Evolutionary conservation across 306 rosid species (phyloP).

Genomic region (Delonix regia): DNA sequence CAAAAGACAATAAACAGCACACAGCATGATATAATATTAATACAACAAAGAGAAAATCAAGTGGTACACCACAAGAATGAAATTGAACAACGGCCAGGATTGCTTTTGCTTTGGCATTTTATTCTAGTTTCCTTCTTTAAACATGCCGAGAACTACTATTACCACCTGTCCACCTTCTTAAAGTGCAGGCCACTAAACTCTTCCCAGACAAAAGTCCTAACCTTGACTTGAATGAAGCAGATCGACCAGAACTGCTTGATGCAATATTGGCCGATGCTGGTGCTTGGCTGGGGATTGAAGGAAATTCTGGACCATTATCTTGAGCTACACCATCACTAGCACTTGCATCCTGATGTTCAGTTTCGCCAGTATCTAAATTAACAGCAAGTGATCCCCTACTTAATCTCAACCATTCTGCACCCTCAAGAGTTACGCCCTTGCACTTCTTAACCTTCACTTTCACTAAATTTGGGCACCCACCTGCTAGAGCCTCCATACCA

Average conservation of each 20-base stretch:
- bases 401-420: slow-evolving; percentile 79
- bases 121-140: slow-evolving; percentile 40
- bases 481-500: slow-evolving; percentile 81
- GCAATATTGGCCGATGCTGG: slow-evolving; percentile 42
- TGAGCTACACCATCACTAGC: slow-evolving; percentile 84
- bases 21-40: slow-evolving; percentile 48
- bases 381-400: slow-evolving; percentile 74
- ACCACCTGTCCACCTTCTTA: slow-evolving; percentile 85
- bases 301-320: slow-evolving; percentile 65
- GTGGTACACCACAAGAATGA: slow-evolving; percentile 48
- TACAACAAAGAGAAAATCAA: slow-evolving; percentile 53
- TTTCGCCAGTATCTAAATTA: slow-evolving; percentile 77
- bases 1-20: slow-evolving; percentile 61
- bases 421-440: slow-evolving; percentile 75
- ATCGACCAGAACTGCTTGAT: slow-evolving; percentile 58
- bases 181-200: slow-evolving; percentile 72
- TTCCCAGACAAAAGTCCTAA: slow-evolving; percentile 73
- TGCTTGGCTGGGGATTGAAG: slow-evolving; percentile 49
- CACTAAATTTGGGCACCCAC: slow-evolving; percentile 96
- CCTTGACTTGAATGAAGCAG: slow-evolving; percentile 73
- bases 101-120: slow-evolving; percentile 24
- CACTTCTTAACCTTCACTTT: slow-evolving; percentile 97
- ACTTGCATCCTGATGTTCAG: slow-evolving; percentile 77
- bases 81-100: slow-evolving; percentile 42
- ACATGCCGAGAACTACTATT: slow-evolving; percentile 59